Base-by-base conservation (phyloP, 2,329 filamentous ascomycete species). In the Xylaria polymorpha region DNA sequence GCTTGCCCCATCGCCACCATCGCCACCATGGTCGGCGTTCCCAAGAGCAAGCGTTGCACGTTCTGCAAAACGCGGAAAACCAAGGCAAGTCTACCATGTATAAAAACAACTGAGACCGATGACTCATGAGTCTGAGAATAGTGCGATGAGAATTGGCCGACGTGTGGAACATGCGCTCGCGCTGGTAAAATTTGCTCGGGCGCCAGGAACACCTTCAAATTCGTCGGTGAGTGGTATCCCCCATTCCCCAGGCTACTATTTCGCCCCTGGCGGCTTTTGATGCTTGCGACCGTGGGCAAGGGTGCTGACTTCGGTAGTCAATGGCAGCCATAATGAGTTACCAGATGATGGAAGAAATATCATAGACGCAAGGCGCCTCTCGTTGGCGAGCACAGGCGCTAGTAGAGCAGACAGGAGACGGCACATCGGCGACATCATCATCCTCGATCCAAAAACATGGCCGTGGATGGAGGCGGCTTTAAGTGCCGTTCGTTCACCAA, bases 61-160 rank as follows among this genome's bases (percentile, higher is more conserved):
- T 78, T 78, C 46, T 78, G 76, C 68, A 77, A 74, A 46, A 48
- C 73, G 41, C 75, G 76, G 18, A 77, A 77, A 67, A 77, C 76
- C 3, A 78, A 78, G 69, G 76, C 69, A 64, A 72, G 74, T 63
- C 18, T 18, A 32, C 18, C 8, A 12, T 12, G 1, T 18, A 35
- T n/a, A 12, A 6, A 1, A 35, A 20, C 12, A 10, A 14, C 20
- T 12, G 25, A 8, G 1, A 25, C 14, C 22, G 9, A 18, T 20
- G 59, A 32, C 68, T 75, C 59, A 74, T 53, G 20, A 58, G 35
- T 58, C 50, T 14, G 25, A 46, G 39, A 46, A 62, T 29, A 78
- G 76, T 78, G 76, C 60, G 76, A 78, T 62, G 76, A 78, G 68
- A 75, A 74, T 59, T 78, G 76, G 76, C 76, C 76, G 12, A 77